A percentile compares a stretch with the other conserved stretches of the same genome.
Evolutionary conservation across 495 filamentous ascomycete genomes (phyloP).

Genomic region (Rhizodiscina lignyota): DNA sequence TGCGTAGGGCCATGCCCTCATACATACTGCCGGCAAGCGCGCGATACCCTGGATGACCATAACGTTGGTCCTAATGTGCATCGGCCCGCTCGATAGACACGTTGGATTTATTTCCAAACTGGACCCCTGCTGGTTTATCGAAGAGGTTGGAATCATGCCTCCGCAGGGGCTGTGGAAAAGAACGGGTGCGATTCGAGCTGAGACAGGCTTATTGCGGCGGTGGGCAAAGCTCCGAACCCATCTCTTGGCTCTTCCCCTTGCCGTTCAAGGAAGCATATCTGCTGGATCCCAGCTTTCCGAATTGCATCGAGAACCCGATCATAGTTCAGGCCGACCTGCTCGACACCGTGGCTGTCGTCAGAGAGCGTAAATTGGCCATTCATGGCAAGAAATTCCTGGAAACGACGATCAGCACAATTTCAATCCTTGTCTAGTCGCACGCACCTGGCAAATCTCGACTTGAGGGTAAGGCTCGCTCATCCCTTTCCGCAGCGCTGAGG

Average conservation of each 20-base stretch:
- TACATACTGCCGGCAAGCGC: too few relatives aligned
- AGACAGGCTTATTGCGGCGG: not conserved
- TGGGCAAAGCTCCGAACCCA: too few relatives aligned
- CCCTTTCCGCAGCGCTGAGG: slow-evolving; percentile 71
- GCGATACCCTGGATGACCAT: too few relatives aligned
- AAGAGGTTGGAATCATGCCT: too few relatives aligned
- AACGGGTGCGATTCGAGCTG: not conserved
- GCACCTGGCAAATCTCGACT: slow-evolving; percentile 58
- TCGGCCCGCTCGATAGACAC: too few relatives aligned
- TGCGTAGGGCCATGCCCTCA: too few relatives aligned
- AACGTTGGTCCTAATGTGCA: too few relatives aligned
- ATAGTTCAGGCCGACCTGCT: slow-evolving; percentile 62
- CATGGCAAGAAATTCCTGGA: slow-evolving; percentile 38
- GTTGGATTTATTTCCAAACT: too few relatives aligned
- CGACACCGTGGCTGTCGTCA: slow-evolving; percentile 78
- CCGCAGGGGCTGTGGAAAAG: not conserved
- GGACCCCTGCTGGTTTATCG: too few relatives aligned
- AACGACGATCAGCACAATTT: not conserved
- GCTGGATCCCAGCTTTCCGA: slow-evolving; percentile 27
- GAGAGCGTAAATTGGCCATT: slow-evolving; percentile 76
- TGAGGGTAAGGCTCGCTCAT: slow-evolving; percentile 80
- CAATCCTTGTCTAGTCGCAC: slow-evolving; percentile 12
- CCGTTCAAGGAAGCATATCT: slow-evolving; percentile 12
- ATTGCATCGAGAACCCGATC: slow-evolving; percentile 40
- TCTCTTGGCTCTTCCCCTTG: too few relatives aligned